These are phyloP conservation scores for Diaporthe humulicola DNA, from an alignment of 2,329 filamentous ascomycete genomes.

Conservation along the genomic window DNA sequence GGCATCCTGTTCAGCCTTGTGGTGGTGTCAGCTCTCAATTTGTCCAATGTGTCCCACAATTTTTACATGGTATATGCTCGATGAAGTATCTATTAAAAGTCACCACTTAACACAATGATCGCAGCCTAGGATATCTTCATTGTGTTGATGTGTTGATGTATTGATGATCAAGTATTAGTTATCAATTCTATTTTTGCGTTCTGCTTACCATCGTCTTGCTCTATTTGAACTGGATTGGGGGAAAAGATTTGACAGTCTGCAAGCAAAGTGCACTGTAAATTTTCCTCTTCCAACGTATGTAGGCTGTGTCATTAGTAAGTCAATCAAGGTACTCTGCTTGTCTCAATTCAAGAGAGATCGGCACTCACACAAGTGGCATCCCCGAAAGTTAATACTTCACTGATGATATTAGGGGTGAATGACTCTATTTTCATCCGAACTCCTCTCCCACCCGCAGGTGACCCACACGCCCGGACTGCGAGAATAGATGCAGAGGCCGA, in stretches of 20 bases:
- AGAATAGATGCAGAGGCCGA: background rate
- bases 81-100: background rate
- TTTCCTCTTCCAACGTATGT: background rate
- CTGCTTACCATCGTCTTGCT: background rate
- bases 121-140: background rate
- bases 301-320: background rate
- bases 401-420: background rate
- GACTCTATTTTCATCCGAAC: background rate
- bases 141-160: background rate
- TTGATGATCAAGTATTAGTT: too few relatives aligned
- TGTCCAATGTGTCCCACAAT: background rate
- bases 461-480: background rate
- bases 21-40: background rate
- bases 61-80: background rate
- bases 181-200: too few relatives aligned
- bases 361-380: background rate
- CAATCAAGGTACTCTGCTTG: background rate
- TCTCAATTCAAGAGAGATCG: background rate
- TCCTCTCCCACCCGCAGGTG: background rate
- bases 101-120: background rate
- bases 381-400: background rate
- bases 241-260: background rate
- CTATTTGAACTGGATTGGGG: background rate
- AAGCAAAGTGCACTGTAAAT: background rate
- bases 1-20: constrained; percentile 3